A percentile compares a stretch with the other conserved stretches of the same genome.
Evolutionary conservation across 495 filamentous ascomycete genomes (phyloP).

Genomic region (Penicillium waksmanii): DNA sequence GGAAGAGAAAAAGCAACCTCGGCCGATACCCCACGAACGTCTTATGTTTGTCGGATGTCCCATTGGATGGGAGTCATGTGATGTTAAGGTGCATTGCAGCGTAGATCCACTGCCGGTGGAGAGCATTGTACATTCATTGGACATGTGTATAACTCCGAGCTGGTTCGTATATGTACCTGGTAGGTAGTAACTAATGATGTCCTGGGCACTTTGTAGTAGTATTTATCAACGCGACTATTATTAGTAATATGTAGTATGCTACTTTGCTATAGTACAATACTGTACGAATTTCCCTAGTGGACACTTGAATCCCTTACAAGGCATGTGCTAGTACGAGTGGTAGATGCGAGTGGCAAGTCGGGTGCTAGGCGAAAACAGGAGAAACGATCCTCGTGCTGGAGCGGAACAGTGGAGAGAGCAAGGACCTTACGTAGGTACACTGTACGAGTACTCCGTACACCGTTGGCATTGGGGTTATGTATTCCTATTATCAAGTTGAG

Average conservation of each 20-base stretch:
- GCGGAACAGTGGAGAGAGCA: neutral
- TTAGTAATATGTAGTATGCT: too few relatives aligned
- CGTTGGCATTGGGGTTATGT: constrained; percentile 29
- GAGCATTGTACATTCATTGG: neutral
- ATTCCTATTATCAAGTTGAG: constrained; percentile 37
- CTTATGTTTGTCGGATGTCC: constrained; percentile 20
- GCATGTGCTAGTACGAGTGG: too few relatives aligned
- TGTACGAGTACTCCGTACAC: too few relatives aligned
- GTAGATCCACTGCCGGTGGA: neutral
- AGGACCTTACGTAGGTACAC: constrained; percentile 1
- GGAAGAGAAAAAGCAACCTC: neutral
- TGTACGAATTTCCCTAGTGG: too few relatives aligned
- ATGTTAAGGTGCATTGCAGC: constrained; percentile 10
- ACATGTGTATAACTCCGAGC: too few relatives aligned
- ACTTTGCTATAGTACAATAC: too few relatives aligned
- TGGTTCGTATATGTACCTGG: too few relatives aligned
- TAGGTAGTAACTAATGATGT: too few relatives aligned
- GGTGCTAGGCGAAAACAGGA: constrained; percentile 21
- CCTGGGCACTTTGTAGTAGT: too few relatives aligned
- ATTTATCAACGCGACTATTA: too few relatives aligned
- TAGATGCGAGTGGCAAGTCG: too few relatives aligned
- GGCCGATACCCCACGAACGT: constrained; percentile 7
- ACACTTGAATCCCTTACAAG: too few relatives aligned
- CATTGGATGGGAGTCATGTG: constrained; percentile 34
- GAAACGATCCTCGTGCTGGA: constrained; percentile 6